These are phyloP conservation scores for Salvia splendens DNA, from an alignment of 257 asterid species.

Conservation along the genomic window DNA sequence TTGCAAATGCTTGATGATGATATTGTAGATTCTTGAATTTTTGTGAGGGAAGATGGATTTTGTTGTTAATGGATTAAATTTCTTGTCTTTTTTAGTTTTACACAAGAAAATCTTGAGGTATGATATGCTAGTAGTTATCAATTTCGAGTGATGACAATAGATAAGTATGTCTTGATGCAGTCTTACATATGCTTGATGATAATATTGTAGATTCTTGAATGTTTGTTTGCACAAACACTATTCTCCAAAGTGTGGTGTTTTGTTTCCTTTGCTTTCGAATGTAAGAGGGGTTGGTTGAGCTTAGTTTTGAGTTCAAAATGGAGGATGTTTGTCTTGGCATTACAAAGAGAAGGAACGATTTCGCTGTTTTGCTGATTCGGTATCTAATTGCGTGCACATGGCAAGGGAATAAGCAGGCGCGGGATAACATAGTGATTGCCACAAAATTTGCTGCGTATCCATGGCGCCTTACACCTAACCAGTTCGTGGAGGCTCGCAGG, in stretches of 20 bases:
- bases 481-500: slow-evolving; percentile 93
- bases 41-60: neutral
- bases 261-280: neutral
- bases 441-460: slow-evolving; percentile 98
- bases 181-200: neutral
- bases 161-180: neutral
- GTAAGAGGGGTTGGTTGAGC: neutral
- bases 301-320: neutral
- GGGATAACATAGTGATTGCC: slow-evolving; percentile 67
- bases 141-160: neutral
- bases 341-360: neutral
- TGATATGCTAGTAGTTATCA: too few relatives aligned
- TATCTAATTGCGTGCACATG: slow-evolving; percentile 6
- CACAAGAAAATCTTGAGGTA: neutral
- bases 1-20: slow-evolving; percentile 1
- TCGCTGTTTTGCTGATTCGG: neutral
- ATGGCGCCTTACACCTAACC: slow-evolving; percentile 89
- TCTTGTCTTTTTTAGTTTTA: neutral
- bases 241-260: neutral
- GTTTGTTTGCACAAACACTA: neutral
- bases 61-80: neutral
- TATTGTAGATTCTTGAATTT: slow-evolving; percentile 1
- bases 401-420: slow-evolving; percentile 57
- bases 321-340: neutral
- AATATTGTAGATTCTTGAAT: slow-evolving; percentile 3